phyloP scores from a whole-genome alignment of 2,329 filamentous ascomycete species.

The Fusarium burgessii region DNA sequence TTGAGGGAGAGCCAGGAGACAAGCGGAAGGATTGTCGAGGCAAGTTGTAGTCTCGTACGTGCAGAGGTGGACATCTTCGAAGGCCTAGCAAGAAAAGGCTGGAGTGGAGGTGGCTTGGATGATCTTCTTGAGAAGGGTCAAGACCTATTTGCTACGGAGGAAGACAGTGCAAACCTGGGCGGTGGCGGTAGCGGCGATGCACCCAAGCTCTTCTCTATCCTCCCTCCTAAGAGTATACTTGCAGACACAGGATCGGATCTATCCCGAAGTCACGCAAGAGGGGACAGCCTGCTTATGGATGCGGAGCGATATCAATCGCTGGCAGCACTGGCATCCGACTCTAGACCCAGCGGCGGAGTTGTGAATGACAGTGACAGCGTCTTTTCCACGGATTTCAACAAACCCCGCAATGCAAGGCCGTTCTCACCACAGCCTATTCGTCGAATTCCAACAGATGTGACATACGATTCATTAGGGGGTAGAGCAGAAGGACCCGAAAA shows the following conservation, averaged over 20 bases:
- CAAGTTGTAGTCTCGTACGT: conserved; percentile 72
- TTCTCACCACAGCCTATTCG: conserved; percentile 70
- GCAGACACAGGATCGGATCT: conserved; percentile 61
- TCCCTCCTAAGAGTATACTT: conserved; percentile 73
- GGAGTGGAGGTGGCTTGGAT: conserved; percentile 74
- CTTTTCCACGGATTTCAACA: conserved; percentile 66
- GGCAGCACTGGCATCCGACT: conserved; percentile 57
- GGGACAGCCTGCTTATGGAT: conserved; percentile 67
- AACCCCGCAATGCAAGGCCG: conserved; percentile 65
- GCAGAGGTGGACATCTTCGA: conserved; percentile 79
- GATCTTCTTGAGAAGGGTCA: conserved; percentile 73
- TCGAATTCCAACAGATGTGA: conserved; percentile 56
- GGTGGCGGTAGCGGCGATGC: conserved; percentile 51
- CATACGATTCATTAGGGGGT: conserved; percentile 54
- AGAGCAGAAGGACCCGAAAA: conserved; percentile 30
- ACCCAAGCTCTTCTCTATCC: conserved; percentile 71
- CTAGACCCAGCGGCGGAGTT: conserved; percentile 46
- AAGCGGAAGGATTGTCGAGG: conserved; percentile 71
- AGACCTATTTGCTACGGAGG: conserved; percentile 68
- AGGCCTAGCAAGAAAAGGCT: conserved; percentile 73
- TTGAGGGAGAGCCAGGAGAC: conserved; percentile 74
- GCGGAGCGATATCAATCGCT: conserved; percentile 69
- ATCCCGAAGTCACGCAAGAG: conserved; percentile 57
- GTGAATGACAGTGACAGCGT: conserved; percentile 64
- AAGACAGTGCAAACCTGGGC: conserved; percentile 49